Base-by-base conservation (phyloP, 148 eudicot species). In the Camellia sinensis region DNA sequence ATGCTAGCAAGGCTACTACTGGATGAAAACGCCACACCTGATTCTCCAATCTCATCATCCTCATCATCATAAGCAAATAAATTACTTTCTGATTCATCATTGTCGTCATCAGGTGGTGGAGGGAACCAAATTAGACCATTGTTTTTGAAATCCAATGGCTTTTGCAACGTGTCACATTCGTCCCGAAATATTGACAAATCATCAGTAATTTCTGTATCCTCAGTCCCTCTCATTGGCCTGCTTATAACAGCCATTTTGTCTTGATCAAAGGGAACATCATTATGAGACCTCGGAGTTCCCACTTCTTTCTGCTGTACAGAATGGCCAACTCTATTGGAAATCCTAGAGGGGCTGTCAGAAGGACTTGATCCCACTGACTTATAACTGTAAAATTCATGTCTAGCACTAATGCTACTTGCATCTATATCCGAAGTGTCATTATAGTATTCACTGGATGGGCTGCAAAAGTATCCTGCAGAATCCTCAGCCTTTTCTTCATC, bases 331-430 rank as follows among this genome's bases (percentile, higher is more conserved):
- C 89, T 86, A 85, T 87, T 86, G 78, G 87, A 83, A 86, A 83
- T 86, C 92, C 92, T 92, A 88, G 92, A 92, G 84, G 97, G 92
- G 91, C 98, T 96, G 84, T 88, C 97, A 75, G 90, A 85, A 75
- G 97, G 95, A 83, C 92, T 91, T 76, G 98, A 93, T 78, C 90
- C 97, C 60, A 79, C 85, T 82, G 97, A 92, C 84, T 79, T 89
- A 84, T 77, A 89, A 87, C 87, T 87, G 82, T 87, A 83, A 85
- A 78, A 77, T 69, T 90, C 95, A 75, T 87, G 87, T 78, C 95
- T 90, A 91, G 82, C 74, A 83, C 94, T 92, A 90, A 92, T 66
- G 87, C 94, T 90, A 92, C 88, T 84, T 54, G 89, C 83, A 83
- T 92, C 99, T 85, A 92, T 59, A 86, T 92, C 94, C 41, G 91